Base-by-base conservation (phyloP, 2,329 filamentous ascomycete genomes). In the Ascochyta fabae region DNA sequence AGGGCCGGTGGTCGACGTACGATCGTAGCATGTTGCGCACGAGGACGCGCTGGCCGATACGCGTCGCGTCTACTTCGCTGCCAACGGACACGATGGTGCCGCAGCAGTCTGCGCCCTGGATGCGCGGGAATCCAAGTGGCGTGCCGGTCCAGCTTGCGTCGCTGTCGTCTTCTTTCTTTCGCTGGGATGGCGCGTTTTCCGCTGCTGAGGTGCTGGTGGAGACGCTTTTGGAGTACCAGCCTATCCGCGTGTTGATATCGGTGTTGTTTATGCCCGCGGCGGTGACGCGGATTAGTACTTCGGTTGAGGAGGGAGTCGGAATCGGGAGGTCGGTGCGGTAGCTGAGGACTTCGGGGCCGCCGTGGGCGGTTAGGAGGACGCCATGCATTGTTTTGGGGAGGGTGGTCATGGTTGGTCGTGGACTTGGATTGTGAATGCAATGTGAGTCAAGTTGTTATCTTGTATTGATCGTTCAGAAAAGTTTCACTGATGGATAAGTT, bases 81-180 rank as follows among this genome's bases (percentile, higher is more conserved):
- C 58, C 58, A 1, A 58, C 49, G 4, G 41, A 42, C 3, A 54
- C 53, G 34, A 60, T 54, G 35, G 36, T 35, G 3, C 53, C 58
- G 31, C 53, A 57, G 39, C 58, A 60, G 34, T 60, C 58, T 10
- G 53, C 58, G n/a, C 58, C 58, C 15, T 60, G 58, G 26, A 60
- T 48, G 24, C 58, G 49, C 13, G 58, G 58, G 26, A 60, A 58
- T 3, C 45, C 3, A 3, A 60, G 40, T 1, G 58, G 38, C 4
- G n/a, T 33, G 16, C 58, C 53, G 6, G 58, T 51, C 58, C 54
- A 58, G 15, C 42, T 41, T 8, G 58, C 39, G 44, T 58, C 53
- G 15, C 39, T 48, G 27, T 57, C 12, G 27, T 19, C 2, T 3
- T 19, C 19, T 19, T 19, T 19, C 19, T 19, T 19, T 19, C 19